phyloP scores from a whole-genome alignment of 306 rosid genomes.

The Fragaria vesca region DNA sequence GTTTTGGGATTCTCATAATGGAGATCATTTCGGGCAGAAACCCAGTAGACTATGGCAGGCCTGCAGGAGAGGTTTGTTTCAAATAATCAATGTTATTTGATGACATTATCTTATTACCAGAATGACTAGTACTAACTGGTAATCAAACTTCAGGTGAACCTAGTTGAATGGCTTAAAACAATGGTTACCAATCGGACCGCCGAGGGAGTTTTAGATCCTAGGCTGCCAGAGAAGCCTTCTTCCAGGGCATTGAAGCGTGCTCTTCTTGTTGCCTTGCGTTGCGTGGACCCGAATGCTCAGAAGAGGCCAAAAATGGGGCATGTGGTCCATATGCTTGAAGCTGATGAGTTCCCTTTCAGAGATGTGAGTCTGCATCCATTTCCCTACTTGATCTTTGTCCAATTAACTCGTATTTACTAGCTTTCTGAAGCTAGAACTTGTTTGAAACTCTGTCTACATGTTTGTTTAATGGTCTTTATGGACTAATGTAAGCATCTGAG shows the following conservation, averaged over 20 bases:
- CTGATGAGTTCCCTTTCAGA: slow-evolving; percentile 62
- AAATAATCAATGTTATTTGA: not conserved
- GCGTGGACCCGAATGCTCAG: slow-evolving; percentile 57
- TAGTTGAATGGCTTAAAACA: slow-evolving; percentile 62
- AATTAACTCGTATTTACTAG: not conserved
- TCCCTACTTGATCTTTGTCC: not conserved
- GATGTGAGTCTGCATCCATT: slow-evolving; percentile 40
- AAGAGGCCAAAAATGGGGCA: slow-evolving; percentile 68
- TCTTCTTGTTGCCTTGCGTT: slow-evolving; percentile 57
- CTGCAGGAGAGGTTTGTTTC: slow-evolving; percentile 53
- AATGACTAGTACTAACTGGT: slow-evolving; percentile 7
- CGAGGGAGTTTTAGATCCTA: slow-evolving; percentile 56
- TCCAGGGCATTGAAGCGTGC: slow-evolving; percentile 62
- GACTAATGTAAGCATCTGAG: not conserved
- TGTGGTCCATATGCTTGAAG: slow-evolving; percentile 67
- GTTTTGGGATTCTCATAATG: slow-evolving; percentile 62
- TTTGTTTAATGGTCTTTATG: slow-evolving; percentile 5
- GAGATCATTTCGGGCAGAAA: slow-evolving; percentile 63
- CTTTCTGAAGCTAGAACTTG: not conserved
- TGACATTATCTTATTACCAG: not conserved
- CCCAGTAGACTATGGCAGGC: slow-evolving; percentile 60
- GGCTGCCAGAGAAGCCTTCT: slow-evolving; percentile 57
- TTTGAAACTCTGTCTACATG: not conserved
- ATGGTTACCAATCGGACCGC: slow-evolving; percentile 60
- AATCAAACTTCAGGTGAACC: slow-evolving; percentile 47